phyloP scores from a whole-genome alignment of 352 stramenopile species.

The Discostella stelligera region DNA sequence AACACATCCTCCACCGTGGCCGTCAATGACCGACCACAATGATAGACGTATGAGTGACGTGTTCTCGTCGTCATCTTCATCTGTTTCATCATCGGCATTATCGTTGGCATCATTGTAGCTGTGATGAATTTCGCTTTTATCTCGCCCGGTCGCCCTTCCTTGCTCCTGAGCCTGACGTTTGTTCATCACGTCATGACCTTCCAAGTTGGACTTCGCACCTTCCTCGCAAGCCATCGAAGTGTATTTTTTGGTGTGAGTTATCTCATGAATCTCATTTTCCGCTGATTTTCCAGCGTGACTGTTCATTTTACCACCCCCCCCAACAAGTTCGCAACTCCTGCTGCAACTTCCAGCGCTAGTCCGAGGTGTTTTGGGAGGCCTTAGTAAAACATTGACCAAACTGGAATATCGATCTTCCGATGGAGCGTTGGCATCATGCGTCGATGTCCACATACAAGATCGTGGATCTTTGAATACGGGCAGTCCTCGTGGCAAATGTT shows the following conservation, averaged over 20 bases:
- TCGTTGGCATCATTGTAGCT: constrained; percentile 12
- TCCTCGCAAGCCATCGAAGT: not conserved
- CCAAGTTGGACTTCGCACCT: not conserved
- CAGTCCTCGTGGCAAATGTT: constrained; percentile 54
- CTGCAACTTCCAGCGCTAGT: not conserved
- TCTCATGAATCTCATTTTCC: not conserved
- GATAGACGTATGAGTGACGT: constrained; percentile 60
- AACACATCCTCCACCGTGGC: constrained; percentile 72
- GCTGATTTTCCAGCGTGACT: not conserved
- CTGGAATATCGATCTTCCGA: constrained; percentile 72
- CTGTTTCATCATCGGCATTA: not conserved
- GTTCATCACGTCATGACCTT: not conserved
- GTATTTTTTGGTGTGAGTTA: too few species aligned
- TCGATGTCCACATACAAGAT: constrained; percentile 69
- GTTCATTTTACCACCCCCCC: constrained; percentile 1
- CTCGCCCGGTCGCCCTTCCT: not conserved
- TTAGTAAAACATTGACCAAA: constrained; percentile 75
- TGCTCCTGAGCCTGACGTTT: not conserved
- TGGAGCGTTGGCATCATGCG: constrained; percentile 69
- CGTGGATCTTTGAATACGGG: constrained; percentile 63
- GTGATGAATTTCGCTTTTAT: not conserved
- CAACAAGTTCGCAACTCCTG: not conserved
- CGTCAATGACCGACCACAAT: constrained; percentile 78
- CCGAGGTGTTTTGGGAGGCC: constrained; percentile 28
- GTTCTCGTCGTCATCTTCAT: constrained; percentile 31